A percentile compares a stretch with the other conserved stretches of the same genome.
phyloP scores from a whole-genome alignment of 345 rosid genomes.

The Ceriops zippeliana region DNA sequence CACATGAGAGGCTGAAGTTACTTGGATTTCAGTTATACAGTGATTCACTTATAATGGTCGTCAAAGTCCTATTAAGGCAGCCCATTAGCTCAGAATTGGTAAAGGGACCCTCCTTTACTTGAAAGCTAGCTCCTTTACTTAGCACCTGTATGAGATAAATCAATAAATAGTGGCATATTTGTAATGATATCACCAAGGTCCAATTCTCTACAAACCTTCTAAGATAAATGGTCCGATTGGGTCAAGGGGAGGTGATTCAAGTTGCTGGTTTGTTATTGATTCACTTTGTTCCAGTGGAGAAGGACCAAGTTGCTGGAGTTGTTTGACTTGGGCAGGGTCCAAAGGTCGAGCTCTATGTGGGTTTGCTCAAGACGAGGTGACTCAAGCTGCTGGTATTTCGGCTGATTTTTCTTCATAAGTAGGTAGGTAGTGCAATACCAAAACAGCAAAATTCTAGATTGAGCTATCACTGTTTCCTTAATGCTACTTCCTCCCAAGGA shows the following conservation, averaged over 20 bases:
- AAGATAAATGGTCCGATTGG: conserved; percentile 69
- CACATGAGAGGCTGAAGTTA: conserved; percentile 4
- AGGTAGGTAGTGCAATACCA: conserved; percentile 86
- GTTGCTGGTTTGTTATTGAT: conserved; percentile 11
- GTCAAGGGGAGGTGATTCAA: conserved; percentile 35
- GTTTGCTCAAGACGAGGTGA: conserved; percentile 33
- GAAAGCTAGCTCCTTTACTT: conserved; percentile 52
- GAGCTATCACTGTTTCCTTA: conserved; percentile 66
- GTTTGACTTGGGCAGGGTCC: conserved; percentile 37
- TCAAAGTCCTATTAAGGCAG: conserved; percentile 15
- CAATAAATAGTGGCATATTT: conserved; percentile 34
- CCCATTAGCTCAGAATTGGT: conserved; percentile 28
- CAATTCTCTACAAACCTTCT: conserved; percentile 85
- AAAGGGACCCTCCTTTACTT: conserved; percentile 38
- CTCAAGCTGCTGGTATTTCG: conserved; percentile 80
- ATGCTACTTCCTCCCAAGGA: conserved; percentile 68
- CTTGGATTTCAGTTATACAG: background rate
- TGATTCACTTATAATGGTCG: conserved; percentile 4
- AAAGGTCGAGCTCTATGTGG: conserved; percentile 37
- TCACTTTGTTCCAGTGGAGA: conserved; percentile 14
- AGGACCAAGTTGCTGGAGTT: conserved; percentile 36
- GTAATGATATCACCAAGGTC: conserved; percentile 32
- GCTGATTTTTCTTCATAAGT: conserved; percentile 78
- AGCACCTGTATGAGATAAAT: conserved; percentile 63
- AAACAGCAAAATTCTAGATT: conserved; percentile 70